Evolutionary conservation across 768 basidiomycete species (phyloP), one percentile per base, ranked within the genome.

Genomic region (Suillus plorans): DNA sequence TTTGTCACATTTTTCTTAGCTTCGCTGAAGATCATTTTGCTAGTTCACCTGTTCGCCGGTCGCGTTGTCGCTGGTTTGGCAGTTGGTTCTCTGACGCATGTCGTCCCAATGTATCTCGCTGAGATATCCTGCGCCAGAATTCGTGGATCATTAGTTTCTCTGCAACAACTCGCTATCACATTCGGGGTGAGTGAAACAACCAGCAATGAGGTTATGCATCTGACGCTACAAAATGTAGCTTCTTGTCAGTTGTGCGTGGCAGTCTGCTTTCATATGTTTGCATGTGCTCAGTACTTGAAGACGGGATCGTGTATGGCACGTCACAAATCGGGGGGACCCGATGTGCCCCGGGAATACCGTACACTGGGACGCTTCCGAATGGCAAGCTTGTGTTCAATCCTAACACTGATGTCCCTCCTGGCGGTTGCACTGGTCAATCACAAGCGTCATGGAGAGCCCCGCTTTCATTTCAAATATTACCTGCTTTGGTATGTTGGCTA

Each of bases 121-220:
- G 78, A 79, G 67, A 79, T 79, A 36, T 78, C 78, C 2, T 79
- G 74, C n/a, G 71, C 76, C 12, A 78, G 78, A 22, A 64, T 78
- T 34, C 76, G 78, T 55, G 78, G 78, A 50, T 76, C 77, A 4
- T 60, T 79, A 41, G 76, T 79, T 44, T 69, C 78, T 20, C 67
- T 79, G 25, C 76, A 78, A 42, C 78, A 79, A 60, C 69, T 79
- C 5, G 65, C 75, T 25, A 78, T 79, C 9, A 77, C 76, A 39
- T 62, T 73, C 9, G 78, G 78, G n/a, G 79, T 79, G 56, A 55
- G 69, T 68, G 53, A 62, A 53, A 66, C 49, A 22, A 50, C 55
- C 20, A 16, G 63, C 49, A 16, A 18, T 39, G 25, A n/a, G n/a
- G 31, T 28, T 3, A 42, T 50, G 18, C 55, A 6, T 60, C 66